A percentile compares a stretch with the other conserved stretches of the same genome.
Evolutionary conservation across 257 asterid species (phyloP).

Genomic region (Osmanthus fragrans): DNA sequence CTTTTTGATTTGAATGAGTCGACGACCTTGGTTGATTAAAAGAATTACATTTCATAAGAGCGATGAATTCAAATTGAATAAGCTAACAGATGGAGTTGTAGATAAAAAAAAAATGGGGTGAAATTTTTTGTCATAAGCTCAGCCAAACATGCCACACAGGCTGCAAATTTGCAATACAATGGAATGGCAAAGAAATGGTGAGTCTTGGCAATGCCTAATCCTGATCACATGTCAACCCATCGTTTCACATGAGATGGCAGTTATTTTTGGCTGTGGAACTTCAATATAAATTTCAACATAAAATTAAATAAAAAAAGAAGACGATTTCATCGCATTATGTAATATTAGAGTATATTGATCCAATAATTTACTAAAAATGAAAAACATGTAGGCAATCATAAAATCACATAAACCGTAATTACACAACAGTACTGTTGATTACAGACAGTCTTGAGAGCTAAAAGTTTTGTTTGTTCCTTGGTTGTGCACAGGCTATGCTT

Average conservation of each 20-base stretch:
- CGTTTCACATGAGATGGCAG: neutral
- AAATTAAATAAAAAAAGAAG: neutral
- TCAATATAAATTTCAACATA: neutral
- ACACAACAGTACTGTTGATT: conserved; percentile 10
- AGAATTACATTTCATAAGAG: no score
- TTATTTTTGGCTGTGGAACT: neutral
- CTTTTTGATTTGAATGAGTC: no score
- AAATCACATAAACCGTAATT: neutral
- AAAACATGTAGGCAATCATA: neutral
- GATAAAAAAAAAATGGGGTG: no score
- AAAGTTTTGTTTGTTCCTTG: neutral
- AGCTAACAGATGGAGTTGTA: no score
- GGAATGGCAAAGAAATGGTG: neutral
- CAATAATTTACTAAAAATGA: neutral
- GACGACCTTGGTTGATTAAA: no score
- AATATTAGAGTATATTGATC: neutral
- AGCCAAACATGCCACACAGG: neutral
- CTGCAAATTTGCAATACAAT: neutral
- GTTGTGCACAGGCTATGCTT: conserved; percentile 10
- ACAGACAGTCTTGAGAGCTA: conserved; percentile 24
- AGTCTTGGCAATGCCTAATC: neutral
- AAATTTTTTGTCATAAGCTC: neutral
- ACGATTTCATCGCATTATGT: neutral
- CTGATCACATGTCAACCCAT: neutral
- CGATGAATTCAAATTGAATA: no score